Evolutionary conservation across 1,284 basidiomycete species (phyloP).

Genomic region (Somion occarium): DNA sequence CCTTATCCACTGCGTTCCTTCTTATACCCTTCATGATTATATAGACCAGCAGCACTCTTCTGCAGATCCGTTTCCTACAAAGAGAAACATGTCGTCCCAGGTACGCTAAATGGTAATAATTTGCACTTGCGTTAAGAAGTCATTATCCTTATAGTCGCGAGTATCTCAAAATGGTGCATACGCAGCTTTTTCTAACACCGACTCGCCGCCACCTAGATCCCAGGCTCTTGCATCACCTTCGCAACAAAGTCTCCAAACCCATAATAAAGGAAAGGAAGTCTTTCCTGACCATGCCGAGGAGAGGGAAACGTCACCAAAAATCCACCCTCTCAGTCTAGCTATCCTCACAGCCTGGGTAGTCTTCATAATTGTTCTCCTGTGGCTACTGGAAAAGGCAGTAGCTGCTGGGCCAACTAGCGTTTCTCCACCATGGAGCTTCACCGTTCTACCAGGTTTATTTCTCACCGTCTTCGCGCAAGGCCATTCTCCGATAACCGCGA

Average conservation of each 20-base stretch:
- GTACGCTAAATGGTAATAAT: no score
- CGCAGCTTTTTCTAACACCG: no score
- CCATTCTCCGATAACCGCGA: constrained; percentile 4
- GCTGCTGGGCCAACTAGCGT: background rate
- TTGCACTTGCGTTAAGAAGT: no score
- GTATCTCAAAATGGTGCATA: no score
- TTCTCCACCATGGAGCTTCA: constrained; percentile 6
- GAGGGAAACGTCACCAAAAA: background rate
- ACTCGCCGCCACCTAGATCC: no score
- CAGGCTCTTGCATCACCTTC: no score
- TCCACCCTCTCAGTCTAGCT: background rate
- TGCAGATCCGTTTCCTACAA: no score
- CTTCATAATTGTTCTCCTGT: background rate
- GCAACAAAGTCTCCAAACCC: background rate
- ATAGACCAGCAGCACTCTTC: no score
- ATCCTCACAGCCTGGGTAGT: background rate
- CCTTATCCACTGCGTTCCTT: no score
- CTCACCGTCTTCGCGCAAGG: constrained; percentile 9
- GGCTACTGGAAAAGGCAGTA: background rate
- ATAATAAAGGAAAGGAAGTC: background rate
- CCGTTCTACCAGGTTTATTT: constrained; percentile 3
- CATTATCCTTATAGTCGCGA: no score
- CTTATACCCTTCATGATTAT: no score
- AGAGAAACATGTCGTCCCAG: no score
- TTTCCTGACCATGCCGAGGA: background rate